phyloP scores from a whole-genome alignment of 108 stramenopile species.

The Cyclostephanos tholiformis region DNA sequence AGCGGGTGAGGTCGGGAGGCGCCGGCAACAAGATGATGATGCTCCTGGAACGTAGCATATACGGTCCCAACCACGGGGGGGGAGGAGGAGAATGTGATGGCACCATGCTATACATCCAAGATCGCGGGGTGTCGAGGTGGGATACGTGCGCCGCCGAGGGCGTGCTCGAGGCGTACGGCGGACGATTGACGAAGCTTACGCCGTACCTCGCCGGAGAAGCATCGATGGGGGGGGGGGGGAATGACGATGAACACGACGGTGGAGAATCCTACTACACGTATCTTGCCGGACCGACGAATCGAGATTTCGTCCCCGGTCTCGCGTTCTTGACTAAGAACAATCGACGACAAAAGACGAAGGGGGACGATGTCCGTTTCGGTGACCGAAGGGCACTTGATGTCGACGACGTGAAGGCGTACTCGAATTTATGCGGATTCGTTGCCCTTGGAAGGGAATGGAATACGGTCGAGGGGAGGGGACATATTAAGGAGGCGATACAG shows the following conservation, averaged over 20 bases:
- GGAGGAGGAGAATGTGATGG: neutral
- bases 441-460: slow-evolving; percentile 57
- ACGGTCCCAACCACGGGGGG: neutral
- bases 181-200: slow-evolving; percentile 54
- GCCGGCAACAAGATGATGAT: slow-evolving; percentile 72
- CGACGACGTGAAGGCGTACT: slow-evolving; percentile 51
- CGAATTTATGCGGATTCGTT: slow-evolving; percentile 62
- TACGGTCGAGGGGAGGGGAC: slow-evolving; percentile 19
- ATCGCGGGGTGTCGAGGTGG: slow-evolving; percentile 68
- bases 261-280: slow-evolving; percentile 59
- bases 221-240: neutral
- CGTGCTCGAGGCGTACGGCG: slow-evolving; percentile 59
- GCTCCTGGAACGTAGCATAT: slow-evolving; percentile 51
- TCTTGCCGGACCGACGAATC: slow-evolving; percentile 46
- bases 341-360: slow-evolving; percentile 8
- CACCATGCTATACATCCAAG: slow-evolving; percentile 57
- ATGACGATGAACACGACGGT: neutral
- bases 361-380: neutral
- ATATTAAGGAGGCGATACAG: slow-evolving; percentile 21
- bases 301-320: slow-evolving; percentile 50
- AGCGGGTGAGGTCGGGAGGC: slow-evolving; percentile 50
- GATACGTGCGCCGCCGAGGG: slow-evolving; percentile 71
- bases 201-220: slow-evolving; percentile 12
- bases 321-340: slow-evolving; percentile 61
- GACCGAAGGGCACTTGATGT: slow-evolving; percentile 35